Percentiles rank a stretch among this genome's conserved stretches.
Conservation (phyloP, 1,284 basidiomycete genomes). For the Gymnopus androsaceus region DNA sequence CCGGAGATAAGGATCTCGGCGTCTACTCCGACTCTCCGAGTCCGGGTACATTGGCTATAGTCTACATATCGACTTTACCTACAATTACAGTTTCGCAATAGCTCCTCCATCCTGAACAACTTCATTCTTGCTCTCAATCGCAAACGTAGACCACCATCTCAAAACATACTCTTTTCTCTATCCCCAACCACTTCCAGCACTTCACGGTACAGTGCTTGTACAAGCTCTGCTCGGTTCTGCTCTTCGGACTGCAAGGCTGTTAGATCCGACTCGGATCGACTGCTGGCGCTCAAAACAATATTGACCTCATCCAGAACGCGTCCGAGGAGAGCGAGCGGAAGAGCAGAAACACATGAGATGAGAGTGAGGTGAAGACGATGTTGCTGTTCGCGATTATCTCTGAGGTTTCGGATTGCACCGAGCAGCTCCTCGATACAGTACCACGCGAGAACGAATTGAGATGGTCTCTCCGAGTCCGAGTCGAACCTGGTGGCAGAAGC, state of each 20-base stretch:
- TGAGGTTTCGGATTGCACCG: constrained; percentile 36
- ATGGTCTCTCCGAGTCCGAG: constrained; percentile 16
- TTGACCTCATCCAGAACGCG: constrained; percentile 51
- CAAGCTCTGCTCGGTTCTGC: constrained; percentile 44
- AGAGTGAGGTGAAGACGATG: constrained; percentile 60
- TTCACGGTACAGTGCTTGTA: constrained; percentile 58
- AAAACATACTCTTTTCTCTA: constrained; percentile 60
- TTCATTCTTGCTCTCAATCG: background rate
- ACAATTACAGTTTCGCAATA: constrained; percentile 1
- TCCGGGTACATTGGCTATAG: no score
- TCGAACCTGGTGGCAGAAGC: background rate
- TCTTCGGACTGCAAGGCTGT: background rate
- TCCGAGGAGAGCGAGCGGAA: constrained; percentile 56
- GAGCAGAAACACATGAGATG: constrained; percentile 58
- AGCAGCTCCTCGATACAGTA: constrained; percentile 60
- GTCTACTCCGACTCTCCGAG: no score
- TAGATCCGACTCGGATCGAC: background rate
- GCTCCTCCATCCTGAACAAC: background rate
- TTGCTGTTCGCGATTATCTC: constrained; percentile 20
- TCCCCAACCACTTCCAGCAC: constrained; percentile 65
- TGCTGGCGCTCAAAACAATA: constrained; percentile 29
- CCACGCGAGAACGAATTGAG: constrained; percentile 50
- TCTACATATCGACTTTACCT: background rate
- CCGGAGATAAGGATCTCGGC: no score
- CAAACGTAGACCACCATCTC: constrained; percentile 58